Evolutionary conservation across 2,329 filamentous ascomycete genomes (phyloP), one percentile per base, ranked within the genome.

Genomic region (Zymoseptoria passerinii): DNA sequence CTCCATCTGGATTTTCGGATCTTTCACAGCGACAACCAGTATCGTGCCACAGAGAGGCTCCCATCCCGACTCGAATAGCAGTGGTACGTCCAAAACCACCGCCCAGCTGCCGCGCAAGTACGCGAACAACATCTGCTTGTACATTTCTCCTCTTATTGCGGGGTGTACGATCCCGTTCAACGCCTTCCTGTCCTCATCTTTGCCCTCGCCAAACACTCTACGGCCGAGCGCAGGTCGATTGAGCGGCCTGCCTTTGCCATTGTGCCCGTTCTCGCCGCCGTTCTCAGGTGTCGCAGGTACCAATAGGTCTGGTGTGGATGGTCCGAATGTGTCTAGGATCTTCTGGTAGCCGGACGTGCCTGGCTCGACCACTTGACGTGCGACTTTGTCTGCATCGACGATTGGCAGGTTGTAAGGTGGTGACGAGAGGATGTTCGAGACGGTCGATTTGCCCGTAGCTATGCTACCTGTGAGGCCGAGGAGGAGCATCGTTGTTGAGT

Each of bases 391-490:
- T 71, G 94, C 92, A 72, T 99, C 94, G 77, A 99, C 87, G 67
- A 99, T 82, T 68, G 94, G 92, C 61, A 99, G 82, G 61, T 83
- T 87, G 79, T 96, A 89, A 0, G 92, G 94, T 4, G 89, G 79
- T 4, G 83, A 80, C 54, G 88, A 84, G 68, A 99, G 88, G 66
- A 96, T 82, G 48, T 82, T 80, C 28, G 94, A 96, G 57, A 96
- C 91, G 65, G 92, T 99, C 51, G 92, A 96, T 82, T 99, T 99
- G 73, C 94, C 94, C 5, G 94, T 99, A 61, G 94, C 94, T 71
- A 99, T 97, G 61, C 92, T 96, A 72, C 94, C 94, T 8, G 94
- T 99, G 27, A 99, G 84, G 58, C 94, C 94, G 68, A 99, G 91
- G 69, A 99, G 85, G 53, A 97, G 83, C 94, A 97, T 97, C 8